phyloP scores from a whole-genome alignment of 805 yeast species.

The Citeromyces nyonsensis region DNA sequence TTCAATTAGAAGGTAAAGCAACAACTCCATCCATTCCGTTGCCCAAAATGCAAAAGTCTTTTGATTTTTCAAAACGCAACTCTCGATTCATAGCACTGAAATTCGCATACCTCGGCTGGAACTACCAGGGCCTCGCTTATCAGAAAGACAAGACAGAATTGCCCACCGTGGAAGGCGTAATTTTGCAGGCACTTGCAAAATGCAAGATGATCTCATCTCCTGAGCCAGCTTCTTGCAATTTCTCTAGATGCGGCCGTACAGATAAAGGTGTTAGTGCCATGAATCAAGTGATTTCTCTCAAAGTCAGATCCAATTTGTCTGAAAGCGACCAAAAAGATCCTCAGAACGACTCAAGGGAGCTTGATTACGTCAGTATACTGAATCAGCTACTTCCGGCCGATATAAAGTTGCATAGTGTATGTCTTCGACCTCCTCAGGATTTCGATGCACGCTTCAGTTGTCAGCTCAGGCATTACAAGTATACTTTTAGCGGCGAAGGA shows the following conservation, averaged over 20 bases:
- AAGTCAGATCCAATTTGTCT: constrained; percentile 54
- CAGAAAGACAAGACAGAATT: constrained; percentile 65
- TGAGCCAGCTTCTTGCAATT: constrained; percentile 48
- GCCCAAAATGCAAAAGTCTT: constrained; percentile 12
- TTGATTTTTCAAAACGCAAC: constrained; percentile 50
- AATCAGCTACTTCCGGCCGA: constrained; percentile 73
- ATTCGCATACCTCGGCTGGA: constrained; percentile 90
- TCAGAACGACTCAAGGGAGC: constrained; percentile 45
- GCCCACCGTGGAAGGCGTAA: constrained; percentile 75
- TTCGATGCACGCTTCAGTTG: constrained; percentile 95
- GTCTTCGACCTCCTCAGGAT: constrained; percentile 65
- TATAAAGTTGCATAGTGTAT: constrained; percentile 67
- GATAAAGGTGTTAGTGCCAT: constrained; percentile 96
- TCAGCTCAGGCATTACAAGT: constrained; percentile 70
- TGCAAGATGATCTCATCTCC: constrained; percentile 49
- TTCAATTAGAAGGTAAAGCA: constrained; percentile 32
- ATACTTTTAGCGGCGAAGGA: constrained; percentile 44
- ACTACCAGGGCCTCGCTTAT: constrained; percentile 78
- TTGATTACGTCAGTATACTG: constrained; percentile 61
- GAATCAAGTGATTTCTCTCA: constrained; percentile 80
- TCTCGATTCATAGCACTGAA: constrained; percentile 63
- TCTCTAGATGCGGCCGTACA: constrained; percentile 89
- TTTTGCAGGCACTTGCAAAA: constrained; percentile 55
- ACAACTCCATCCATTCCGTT: background rate
- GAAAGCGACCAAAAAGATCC: constrained; percentile 46